Evolutionary conservation across 257 asterid genomes (phyloP).

Genomic region (Nicotiana benthamiana): DNA sequence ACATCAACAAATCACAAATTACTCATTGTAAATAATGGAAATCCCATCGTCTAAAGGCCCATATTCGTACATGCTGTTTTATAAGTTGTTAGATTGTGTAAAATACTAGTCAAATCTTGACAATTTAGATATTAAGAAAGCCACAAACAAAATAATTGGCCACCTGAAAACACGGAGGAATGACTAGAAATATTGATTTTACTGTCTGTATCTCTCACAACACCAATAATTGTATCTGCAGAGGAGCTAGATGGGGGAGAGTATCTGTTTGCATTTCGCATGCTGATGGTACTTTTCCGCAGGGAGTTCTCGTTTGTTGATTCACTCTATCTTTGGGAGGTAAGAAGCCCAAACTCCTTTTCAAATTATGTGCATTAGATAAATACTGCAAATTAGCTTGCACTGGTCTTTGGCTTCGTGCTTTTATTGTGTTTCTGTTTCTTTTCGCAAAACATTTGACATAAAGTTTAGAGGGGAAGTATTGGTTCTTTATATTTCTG

Average conservation of each 20-base stretch:
- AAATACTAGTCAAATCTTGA: neutral
- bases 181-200: neutral
- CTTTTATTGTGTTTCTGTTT: neutral
- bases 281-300: conserved; percentile 94
- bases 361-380: neutral
- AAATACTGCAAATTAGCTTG: neutral
- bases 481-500: neutral
- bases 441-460: neutral
- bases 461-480: neutral
- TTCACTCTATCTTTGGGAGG: conserved; percentile 97
- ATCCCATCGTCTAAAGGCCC: neutral
- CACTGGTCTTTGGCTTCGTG: neutral
- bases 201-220: neutral
- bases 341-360: conserved; percentile 15
- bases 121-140: neutral
- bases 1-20: neutral
- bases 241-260: conserved; percentile 98
- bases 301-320: conserved; percentile 91
- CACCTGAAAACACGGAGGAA: neutral
- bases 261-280: conserved; percentile 89
- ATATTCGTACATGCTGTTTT: neutral
- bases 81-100: neutral
- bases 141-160: neutral
- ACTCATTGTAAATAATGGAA: neutral
- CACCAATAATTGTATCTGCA: conserved; percentile 29